phyloP scores from a whole-genome alignment of 2,329 filamentous ascomycete species.

The Aspergillus versicolor region DNA sequence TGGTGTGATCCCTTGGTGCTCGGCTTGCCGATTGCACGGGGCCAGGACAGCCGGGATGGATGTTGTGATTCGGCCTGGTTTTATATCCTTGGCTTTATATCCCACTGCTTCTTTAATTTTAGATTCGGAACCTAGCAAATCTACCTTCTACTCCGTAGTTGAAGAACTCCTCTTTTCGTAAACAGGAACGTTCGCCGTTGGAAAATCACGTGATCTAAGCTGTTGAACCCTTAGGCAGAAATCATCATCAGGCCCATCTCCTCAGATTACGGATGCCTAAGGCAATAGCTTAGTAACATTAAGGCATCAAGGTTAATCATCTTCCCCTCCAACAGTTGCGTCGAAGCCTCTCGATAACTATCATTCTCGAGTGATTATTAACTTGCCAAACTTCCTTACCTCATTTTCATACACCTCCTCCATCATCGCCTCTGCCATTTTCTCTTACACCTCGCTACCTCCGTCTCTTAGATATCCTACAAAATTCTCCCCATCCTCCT shows the following conservation, averaged over 20 bases:
- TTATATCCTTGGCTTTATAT: background rate
- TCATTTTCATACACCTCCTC: constrained; percentile 9
- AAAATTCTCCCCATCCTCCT: constrained; percentile 1
- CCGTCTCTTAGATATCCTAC: background rate
- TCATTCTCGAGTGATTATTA: constrained; percentile 12
- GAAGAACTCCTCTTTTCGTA: no score
- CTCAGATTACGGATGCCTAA: background rate
- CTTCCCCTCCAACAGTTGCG: constrained; percentile 21
- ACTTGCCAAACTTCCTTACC: background rate
- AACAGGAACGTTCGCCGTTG: no score
- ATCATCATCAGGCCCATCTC: no score
- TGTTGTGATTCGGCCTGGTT: background rate
- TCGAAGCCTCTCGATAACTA: constrained; percentile 1
- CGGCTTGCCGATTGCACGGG: background rate
- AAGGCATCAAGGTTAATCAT: constrained; percentile 1
- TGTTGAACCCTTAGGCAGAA: no score
- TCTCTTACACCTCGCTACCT: background rate
- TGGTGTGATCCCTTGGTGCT: background rate
- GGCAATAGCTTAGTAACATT: background rate
- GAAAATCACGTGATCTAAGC: no score
- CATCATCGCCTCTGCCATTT: constrained; percentile 5
- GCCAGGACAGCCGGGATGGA: background rate
- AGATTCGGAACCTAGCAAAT: no score
- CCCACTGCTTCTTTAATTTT: no score
- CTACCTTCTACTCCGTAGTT: no score